Evolutionary conservation across 192 early-diverging fungal genomes (phyloP), one percentile per base, ranked within the genome.

Genomic region (Entomortierella parvispora): DNA sequence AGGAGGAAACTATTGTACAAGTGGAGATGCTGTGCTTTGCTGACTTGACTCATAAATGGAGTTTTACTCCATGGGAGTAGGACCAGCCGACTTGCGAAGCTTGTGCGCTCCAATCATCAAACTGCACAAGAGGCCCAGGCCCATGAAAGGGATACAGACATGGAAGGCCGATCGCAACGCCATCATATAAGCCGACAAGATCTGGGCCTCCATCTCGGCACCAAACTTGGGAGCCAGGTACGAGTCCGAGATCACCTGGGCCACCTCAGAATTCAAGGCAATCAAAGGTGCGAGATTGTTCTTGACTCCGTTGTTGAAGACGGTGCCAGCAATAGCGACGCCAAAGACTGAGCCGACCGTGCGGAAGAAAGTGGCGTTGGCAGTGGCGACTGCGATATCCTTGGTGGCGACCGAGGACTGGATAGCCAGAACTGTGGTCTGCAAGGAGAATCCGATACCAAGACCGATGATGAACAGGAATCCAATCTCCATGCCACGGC

Each of bases 391-490:
- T 0, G 92, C 93, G 60, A 94, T 85, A 54, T 92, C 84, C 49
- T 71, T 68, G 37, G 78, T 58, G 2, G 44, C 48, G 32, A 93
- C 93, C n/a, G 88, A 67, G 6, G 89, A 83, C 69, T 95, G 94
- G 44, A 86, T 79, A 15, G 85, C 85, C 4, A 95, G 77, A 28
- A 88, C 78, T 12, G 86, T 81, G 6, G 87, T 86, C 68, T 94
- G 93, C 48, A 96, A 81, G 56, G 87, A 84, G 11, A 79, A 51
- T 45, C 97, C 96, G 22, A 91, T 50, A 14, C 97, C 97, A 28
- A 91, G 29, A 10, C 95, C 95, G 40, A 85, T 26, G 56, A 95
- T 58, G 9, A 95, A 58, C 51, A 94, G 63, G 63, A 83, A 92
- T 18, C 89, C 83, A 55, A 91, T 86, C 37, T 82, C 81, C 68